These are phyloP conservation scores for Vickermania ingenoplastis DNA, from an alignment of 208 protist species.

Conservation along the genomic window DNA sequence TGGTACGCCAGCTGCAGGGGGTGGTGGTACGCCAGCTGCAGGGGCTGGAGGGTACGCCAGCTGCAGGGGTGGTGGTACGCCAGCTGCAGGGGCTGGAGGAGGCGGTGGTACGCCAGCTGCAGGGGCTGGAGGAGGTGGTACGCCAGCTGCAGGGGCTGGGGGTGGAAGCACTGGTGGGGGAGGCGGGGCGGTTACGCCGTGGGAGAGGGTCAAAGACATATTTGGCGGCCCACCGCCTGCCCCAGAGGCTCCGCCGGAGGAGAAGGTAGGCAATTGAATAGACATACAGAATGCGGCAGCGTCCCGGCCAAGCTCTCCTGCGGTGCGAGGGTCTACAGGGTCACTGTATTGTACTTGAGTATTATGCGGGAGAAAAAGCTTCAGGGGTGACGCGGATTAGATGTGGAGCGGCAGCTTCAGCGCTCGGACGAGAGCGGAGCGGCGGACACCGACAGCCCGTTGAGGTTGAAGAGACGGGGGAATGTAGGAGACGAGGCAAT, in stretches of 20 bases:
- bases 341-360: too few species aligned
- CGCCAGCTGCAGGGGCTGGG: conserved; percentile 13
- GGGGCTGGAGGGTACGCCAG: conserved; percentile 3
- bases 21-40: conserved; percentile 3
- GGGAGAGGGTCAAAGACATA: conserved; percentile 4
- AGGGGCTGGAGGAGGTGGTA: conserved; percentile 10
- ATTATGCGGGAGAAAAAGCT: too few species aligned
- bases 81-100: conserved; percentile 4
- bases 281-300: not conserved
- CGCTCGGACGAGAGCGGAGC: too few species aligned
- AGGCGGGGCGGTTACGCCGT: conserved; percentile 10
- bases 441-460: too few species aligned
- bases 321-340: too few species aligned
- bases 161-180: conserved; percentile 11
- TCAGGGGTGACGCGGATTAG: too few species aligned
- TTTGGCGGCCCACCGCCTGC: not conserved
- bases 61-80: conserved; percentile 3
- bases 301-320: too few species aligned
- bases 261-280: not conserved
- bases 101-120: conserved; percentile 3
- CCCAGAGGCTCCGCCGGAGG: not conserved
- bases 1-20: too few species aligned
- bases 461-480: too few species aligned
- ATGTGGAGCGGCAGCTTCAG: too few species aligned
- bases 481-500: too few species aligned